Conservation (phyloP, 345 rosid species). For the Chamaenerion angustifolium region DNA sequence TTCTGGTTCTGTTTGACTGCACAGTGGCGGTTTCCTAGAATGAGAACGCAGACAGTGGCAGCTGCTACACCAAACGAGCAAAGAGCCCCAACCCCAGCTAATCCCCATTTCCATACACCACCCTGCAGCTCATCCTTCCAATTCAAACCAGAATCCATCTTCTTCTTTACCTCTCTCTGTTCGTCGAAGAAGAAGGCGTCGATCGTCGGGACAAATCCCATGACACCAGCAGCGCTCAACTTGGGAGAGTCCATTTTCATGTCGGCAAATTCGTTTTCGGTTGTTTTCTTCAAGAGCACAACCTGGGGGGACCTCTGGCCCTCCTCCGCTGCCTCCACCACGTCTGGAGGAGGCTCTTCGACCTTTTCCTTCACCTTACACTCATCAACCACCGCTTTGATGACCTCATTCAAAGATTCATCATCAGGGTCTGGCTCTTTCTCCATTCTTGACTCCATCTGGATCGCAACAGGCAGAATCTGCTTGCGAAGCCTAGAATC, state of each 20-base stretch:
- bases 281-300: constrained; percentile 53
- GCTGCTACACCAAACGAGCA: constrained; percentile 93
- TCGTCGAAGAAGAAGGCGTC: constrained; percentile 26
- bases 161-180: constrained; percentile 6
- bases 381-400: constrained; percentile 21
- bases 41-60: constrained; percentile 55
- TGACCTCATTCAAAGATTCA: constrained; percentile 19
- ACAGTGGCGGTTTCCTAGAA: constrained; percentile 43
- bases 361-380: constrained; percentile 11
- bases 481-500: constrained; percentile 15
- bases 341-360: constrained; percentile 1
- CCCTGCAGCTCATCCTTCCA: constrained; percentile 21
- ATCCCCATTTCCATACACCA: constrained; percentile 59
- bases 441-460: constrained; percentile 30
- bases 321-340: constrained; percentile 7
- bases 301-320: constrained; percentile 33
- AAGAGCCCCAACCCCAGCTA: constrained; percentile 73
- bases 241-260: constrained; percentile 64
- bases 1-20: constrained; percentile 24
- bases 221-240: constrained; percentile 19
- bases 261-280: constrained; percentile 85
- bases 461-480: constrained; percentile 42
- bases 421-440: constrained; percentile 11
- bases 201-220: constrained; percentile 15
- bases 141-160: constrained; percentile 9